Percentiles rank a stretch among this genome's conserved stretches.
Evolutionary conservation across 2,329 filamentous ascomycete species (phyloP).

Genomic region (Colletotrichum tofieldiae): DNA sequence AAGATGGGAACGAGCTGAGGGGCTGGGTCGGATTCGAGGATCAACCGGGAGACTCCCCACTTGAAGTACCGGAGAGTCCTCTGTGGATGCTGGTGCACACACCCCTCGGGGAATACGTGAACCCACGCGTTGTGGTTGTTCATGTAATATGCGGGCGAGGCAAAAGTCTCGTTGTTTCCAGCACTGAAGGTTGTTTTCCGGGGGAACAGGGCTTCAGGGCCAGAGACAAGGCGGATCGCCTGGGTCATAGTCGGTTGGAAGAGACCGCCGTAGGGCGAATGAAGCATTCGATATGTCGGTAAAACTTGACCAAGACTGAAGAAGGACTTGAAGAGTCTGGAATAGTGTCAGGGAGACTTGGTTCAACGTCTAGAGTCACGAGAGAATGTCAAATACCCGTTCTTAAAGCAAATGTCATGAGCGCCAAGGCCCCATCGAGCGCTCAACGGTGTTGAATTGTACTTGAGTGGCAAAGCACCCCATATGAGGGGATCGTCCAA

Average conservation of each 20-base stretch:
- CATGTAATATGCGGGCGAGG: conserved; percentile 80
- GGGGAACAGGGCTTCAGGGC: conserved; percentile 38
- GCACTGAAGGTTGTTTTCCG: conserved; percentile 58
- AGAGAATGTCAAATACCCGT: conserved; percentile 68
- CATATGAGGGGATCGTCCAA: conserved; percentile 96
- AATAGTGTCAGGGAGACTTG: conserved; percentile 17
- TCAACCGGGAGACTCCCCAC: conserved; percentile 93
- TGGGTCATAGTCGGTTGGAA: conserved; percentile 92
- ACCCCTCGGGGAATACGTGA: conserved; percentile 96
- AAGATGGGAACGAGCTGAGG: conserved; percentile 95
- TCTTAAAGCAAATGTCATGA: conserved; percentile 95
- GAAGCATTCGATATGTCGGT: conserved; percentile 85
- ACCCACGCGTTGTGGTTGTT: conserved; percentile 85
- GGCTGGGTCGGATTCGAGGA: conserved; percentile 89
- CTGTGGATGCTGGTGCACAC: conserved; percentile 88
- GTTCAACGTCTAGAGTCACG: conserved; percentile 30
- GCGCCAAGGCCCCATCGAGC: conserved; percentile 92
- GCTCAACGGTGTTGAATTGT: conserved; percentile 80
- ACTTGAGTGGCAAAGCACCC: conserved; percentile 86
- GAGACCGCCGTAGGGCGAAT: conserved; percentile 86
- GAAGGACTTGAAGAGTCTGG: conserved; percentile 80
- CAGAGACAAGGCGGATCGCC: conserved; percentile 87
- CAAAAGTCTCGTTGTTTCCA: conserved; percentile 75
- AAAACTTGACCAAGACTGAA: conserved; percentile 93
- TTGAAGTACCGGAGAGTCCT: conserved; percentile 96